phyloP scores from a whole-genome alignment of 441 rosid genomes.

The Mallotus japonicus region DNA sequence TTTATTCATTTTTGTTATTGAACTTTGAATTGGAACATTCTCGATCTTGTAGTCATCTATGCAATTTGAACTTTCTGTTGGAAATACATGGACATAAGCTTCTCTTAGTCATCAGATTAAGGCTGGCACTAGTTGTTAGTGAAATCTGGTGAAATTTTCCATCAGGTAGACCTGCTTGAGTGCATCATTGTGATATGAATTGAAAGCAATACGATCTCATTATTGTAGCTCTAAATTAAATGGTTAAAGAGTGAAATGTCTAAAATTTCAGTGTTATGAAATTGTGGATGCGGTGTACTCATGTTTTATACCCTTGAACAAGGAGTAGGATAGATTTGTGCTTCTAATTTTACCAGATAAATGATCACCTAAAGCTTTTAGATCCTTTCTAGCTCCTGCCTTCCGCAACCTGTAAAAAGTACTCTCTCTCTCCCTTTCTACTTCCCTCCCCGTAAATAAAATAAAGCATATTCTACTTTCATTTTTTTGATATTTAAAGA shows the following conservation, averaged over 20 bases:
- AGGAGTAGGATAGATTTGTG: background rate
- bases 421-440: background rate
- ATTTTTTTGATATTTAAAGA: background rate
- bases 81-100: background rate
- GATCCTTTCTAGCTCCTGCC: background rate
- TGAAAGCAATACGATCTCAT: background rate
- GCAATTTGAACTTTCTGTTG: background rate
- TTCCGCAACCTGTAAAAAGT: background rate
- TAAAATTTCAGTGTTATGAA: background rate
- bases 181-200: too few relatives aligned
- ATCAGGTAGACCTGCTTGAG: background rate
- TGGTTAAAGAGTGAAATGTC: background rate
- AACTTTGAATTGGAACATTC: background rate
- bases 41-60: background rate
- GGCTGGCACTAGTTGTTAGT: background rate
- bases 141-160: background rate
- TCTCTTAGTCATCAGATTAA: background rate
- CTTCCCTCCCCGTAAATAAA: too few relatives aligned
- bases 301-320: background rate
- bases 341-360: background rate
- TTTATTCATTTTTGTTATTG: background rate
- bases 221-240: background rate
- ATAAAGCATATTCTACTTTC: background rate
- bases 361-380: background rate
- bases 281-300: background rate